phyloP scores from a whole-genome alignment of 768 basidiomycete species.

The Rhodotorula kratochvilovae region DNA sequence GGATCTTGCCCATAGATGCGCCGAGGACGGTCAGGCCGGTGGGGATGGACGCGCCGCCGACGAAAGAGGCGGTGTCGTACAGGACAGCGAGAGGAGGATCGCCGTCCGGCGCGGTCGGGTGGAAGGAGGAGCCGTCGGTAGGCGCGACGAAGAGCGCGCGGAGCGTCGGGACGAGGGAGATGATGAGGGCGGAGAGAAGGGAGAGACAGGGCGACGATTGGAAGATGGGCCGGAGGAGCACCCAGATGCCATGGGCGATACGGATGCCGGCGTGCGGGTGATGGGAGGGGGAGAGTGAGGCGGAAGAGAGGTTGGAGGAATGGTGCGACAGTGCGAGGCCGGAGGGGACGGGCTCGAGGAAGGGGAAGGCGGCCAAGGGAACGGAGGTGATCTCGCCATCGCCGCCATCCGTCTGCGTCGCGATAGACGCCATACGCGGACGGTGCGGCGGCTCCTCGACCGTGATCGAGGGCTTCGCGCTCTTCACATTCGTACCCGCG shows the following conservation, averaged over 20 bases:
- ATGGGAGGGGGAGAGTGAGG: neutral
- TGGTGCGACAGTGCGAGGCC: neutral
- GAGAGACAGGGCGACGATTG: conserved; percentile 54
- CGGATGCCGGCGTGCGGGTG: neutral
- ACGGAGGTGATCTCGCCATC: neutral
- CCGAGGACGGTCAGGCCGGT: conserved; percentile 62
- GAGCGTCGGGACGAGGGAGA: conserved; percentile 58
- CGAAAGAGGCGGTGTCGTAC: conserved; percentile 56
- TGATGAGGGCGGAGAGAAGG: conserved; percentile 57
- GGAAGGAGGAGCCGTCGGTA: conserved; percentile 45
- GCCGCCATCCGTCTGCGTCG: neutral
- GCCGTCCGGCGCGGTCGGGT: conserved; percentile 61
- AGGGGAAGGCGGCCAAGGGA: neutral
- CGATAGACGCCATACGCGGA: neutral
- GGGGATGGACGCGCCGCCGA: conserved; percentile 63
- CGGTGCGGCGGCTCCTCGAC: neutral
- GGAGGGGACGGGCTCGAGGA: conserved; percentile 9
- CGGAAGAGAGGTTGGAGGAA: neutral
- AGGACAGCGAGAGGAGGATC: conserved; percentile 63
- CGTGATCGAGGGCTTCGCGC: neutral
- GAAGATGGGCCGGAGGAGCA: conserved; percentile 50
- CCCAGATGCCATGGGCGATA: neutral
- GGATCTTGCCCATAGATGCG: conserved; percentile 59
- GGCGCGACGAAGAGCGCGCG: conserved; percentile 61
- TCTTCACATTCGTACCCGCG: no score